Conservation (phyloP, 148 eudicot species). For the Dysphania ambrosioides region DNA sequence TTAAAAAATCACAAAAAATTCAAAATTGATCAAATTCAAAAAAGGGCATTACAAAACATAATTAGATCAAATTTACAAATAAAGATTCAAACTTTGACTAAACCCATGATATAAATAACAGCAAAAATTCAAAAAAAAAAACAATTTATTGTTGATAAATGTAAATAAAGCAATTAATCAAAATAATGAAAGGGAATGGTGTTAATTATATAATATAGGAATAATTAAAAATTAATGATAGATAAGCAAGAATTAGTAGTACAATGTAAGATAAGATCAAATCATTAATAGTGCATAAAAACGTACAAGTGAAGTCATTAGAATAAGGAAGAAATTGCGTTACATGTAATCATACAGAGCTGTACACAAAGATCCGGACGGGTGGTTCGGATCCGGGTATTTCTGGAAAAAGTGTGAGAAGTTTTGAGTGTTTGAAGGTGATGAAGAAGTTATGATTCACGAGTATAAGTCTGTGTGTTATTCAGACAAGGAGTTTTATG, state of each 20-base stretch:
- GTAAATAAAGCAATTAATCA: not conserved
- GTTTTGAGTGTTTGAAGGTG: not conserved
- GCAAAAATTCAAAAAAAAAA: not conserved
- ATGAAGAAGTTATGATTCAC: not conserved
- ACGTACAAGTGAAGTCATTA: conserved; percentile 27
- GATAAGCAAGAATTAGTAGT: conserved; percentile 18
- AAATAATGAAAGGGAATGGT: conserved; percentile 16
- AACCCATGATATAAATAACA: not conserved
- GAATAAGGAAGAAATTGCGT: conserved; percentile 14
- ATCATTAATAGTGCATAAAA: conserved; percentile 26
- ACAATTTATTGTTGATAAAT: not conserved
- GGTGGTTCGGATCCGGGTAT: conserved; percentile 4
- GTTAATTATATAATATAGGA: not conserved
- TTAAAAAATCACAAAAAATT: conserved; percentile 10
- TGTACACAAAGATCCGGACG: conserved; percentile 8
- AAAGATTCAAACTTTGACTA: conserved; percentile 23
- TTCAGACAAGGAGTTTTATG: not conserved
- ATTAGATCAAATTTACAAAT: not conserved
- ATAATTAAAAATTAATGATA: conserved; percentile 13
- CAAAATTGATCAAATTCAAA: conserved; percentile 19
- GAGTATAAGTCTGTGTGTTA: not conserved
- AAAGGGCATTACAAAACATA: no score
- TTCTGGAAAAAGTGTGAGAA: no score
- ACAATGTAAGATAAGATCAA: conserved; percentile 30
- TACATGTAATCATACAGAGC: conserved; percentile 26